phyloP scores from a whole-genome alignment of 2,329 filamentous ascomycete genomes.

The Nothophaeocryptopus gaeumannii region DNA sequence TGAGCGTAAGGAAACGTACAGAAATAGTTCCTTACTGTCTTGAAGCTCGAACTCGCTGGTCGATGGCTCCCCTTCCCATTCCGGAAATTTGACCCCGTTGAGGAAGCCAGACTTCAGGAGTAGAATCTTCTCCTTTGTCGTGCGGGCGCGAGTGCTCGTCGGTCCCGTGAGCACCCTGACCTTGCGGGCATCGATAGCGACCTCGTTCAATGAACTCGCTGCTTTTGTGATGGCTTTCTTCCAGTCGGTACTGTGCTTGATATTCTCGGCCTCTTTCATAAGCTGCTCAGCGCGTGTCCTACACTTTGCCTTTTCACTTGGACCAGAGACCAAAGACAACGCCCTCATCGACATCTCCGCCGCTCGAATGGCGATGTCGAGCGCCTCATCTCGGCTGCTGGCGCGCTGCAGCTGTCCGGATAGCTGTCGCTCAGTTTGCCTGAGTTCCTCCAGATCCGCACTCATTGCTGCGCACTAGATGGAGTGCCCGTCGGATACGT shows the following conservation, averaged over 20 bases:
- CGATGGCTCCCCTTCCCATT: constrained; percentile 68
- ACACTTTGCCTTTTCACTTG: constrained; percentile 65
- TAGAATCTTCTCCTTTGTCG: constrained; percentile 72
- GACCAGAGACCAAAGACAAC: constrained; percentile 57
- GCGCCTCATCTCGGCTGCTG: constrained; percentile 53
- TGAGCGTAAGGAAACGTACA: constrained; percentile 50
- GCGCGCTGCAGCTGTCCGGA: constrained; percentile 22
- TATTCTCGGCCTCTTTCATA: constrained; percentile 68
- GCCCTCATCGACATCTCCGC: constrained; percentile 81
- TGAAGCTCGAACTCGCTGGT: constrained; percentile 59
- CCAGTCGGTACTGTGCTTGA: constrained; percentile 57
- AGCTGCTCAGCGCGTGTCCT: constrained; percentile 66
- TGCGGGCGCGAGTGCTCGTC: constrained; percentile 60
- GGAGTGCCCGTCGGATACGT: background rate
- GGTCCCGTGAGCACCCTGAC: constrained; percentile 46
- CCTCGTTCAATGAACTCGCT: background rate
- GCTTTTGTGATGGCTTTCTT: constrained; percentile 5
- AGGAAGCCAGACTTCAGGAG: constrained; percentile 74
- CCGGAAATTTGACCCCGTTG: constrained; percentile 79
- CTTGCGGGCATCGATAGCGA: constrained; percentile 16
- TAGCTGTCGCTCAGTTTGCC: constrained; percentile 23
- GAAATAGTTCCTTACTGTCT: constrained; percentile 56
- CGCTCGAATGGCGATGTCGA: constrained; percentile 71
- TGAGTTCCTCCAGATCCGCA: constrained; percentile 18
- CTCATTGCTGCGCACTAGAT: constrained; percentile 1